Conservation (phyloP, 2,329 filamentous ascomycete genomes). For the Paecilomyces sp. region DNA sequence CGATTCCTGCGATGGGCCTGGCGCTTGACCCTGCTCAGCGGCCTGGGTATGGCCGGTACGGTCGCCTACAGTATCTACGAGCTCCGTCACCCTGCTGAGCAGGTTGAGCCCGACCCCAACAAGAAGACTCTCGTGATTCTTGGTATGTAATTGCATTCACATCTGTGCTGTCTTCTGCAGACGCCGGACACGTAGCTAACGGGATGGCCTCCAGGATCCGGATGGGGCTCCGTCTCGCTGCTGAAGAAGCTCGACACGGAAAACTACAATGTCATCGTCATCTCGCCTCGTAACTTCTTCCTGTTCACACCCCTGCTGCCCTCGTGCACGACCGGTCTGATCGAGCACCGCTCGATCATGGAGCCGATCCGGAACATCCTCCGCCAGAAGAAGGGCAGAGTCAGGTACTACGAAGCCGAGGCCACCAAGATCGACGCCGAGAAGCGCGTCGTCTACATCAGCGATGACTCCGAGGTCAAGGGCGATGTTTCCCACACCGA, state of each 20-base stretch:
- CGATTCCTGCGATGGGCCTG: conserved; percentile 70
- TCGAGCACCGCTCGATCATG: conserved; percentile 99
- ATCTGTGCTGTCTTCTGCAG: conserved; percentile 3
- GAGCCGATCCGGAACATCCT: conserved; percentile 95
- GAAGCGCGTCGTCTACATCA: conserved; percentile 79
- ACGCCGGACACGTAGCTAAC: conserved; percentile 8
- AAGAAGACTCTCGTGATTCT: conserved; percentile 98
- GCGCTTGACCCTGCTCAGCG: conserved; percentile 72
- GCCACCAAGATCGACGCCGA: conserved; percentile 92
- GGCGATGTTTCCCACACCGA: conserved; percentile 75
- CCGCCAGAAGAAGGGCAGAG: conserved; percentile 84
- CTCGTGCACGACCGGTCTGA: conserved; percentile 92
- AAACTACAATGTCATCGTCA: conserved; percentile 97
- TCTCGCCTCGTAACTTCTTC: conserved; percentile 99
- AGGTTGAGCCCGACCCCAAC: conserved; percentile 67
- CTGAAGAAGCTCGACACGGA: conserved; percentile 98
- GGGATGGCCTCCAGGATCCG: conserved; percentile 61
- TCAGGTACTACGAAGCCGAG: conserved; percentile 97
- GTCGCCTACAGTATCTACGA: conserved; percentile 76
- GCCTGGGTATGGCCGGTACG: conserved; percentile 62
- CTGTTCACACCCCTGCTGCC: conserved; percentile 96
- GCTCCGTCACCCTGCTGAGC: conserved; percentile 72
- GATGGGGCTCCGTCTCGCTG: conserved; percentile 92
- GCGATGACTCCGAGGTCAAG: conserved; percentile 89
- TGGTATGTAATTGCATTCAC: conserved; percentile 49